These are phyloP conservation scores for Solanum virginianum DNA, from an alignment of 257 asterid genomes.

Conservation along the genomic window DNA sequence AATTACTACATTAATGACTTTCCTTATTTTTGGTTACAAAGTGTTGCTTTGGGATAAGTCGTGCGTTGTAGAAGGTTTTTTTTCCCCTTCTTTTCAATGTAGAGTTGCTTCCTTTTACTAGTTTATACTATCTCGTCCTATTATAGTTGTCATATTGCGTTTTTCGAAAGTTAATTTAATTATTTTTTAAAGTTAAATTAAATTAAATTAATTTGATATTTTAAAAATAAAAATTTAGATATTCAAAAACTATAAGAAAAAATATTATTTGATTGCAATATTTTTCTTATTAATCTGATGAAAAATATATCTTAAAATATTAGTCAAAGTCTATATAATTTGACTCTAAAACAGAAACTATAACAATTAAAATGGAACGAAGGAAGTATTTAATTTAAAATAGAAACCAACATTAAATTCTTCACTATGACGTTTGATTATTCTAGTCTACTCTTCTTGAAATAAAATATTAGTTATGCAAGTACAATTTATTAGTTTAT, in stretches of 20 bases:
- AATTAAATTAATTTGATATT: too few species aligned
- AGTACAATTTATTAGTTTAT: background rate
- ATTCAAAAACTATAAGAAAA: too few species aligned
- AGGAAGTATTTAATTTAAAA: background rate
- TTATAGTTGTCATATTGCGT: too few species aligned
- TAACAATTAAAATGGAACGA: too few species aligned
- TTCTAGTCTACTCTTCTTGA: background rate
- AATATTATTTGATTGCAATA: too few species aligned
- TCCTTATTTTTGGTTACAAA: background rate
- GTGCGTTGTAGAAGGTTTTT: background rate
- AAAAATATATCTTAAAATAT: too few species aligned
- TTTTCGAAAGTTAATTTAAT: too few species aligned
- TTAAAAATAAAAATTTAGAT: too few species aligned
- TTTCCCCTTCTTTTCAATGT: background rate
- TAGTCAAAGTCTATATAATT: too few species aligned
- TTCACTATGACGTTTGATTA: background rate
- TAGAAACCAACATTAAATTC: background rate
- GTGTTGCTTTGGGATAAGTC: background rate
- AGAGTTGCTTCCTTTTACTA: background rate
- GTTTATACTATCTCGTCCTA: background rate
- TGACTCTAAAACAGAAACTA: too few species aligned
- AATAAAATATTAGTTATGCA: background rate
- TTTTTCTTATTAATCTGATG: too few species aligned
- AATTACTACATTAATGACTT: background rate
- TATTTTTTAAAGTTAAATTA: too few species aligned